Base-by-base conservation (phyloP, 129 eudicot species). In the Flaveria robusta region DNA sequence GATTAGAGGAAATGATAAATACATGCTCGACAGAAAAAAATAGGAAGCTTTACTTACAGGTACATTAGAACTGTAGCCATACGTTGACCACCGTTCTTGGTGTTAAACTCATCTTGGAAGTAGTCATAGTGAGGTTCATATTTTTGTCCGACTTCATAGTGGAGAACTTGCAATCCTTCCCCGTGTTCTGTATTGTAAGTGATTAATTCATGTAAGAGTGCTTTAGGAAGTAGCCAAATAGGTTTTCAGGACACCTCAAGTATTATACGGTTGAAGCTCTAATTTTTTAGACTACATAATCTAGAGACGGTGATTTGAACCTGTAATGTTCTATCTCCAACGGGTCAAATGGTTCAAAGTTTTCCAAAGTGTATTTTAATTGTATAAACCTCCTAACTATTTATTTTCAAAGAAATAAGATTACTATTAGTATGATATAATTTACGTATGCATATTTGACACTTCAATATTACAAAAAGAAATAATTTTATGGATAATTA, bases 1-100 rank as follows among this genome's bases (percentile, higher is more conserved):
- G 0, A 64, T 16, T n/a, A 52, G 41, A 62, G 20, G n/a, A 23
- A 45, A 16, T 14, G 15, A 47, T 2, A 46, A 43, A 68, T 65
- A 63, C 16, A 58, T 27, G 23, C 18, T 14, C 46, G 34, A 7
- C 24, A 13, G 14, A 42, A 42, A 11, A 1, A 0, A 46, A 20
- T 27, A 52, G 27, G 13, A 42, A 55, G 66, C 10, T 26, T 45
- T 39, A 87, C 98, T 84, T 86, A 94, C 98, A 95, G 86, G 79
- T 95, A 95, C 97, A 95, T 95, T 49, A 95, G 89, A 76, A 91
- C 74, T 5, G 97, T 95, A 71, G 99, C 99, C 72, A 95, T 89
- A 46, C 97, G 92, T 70, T 95, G 99, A 62, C 99, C 99, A 7
- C 97, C 97, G 27, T 91, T 95, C 56, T 78, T 81, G 58, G 96